Conservation (phyloP, 2,329 filamentous ascomycete species). For the Pseudopyrenochaeta lycopersici region DNA sequence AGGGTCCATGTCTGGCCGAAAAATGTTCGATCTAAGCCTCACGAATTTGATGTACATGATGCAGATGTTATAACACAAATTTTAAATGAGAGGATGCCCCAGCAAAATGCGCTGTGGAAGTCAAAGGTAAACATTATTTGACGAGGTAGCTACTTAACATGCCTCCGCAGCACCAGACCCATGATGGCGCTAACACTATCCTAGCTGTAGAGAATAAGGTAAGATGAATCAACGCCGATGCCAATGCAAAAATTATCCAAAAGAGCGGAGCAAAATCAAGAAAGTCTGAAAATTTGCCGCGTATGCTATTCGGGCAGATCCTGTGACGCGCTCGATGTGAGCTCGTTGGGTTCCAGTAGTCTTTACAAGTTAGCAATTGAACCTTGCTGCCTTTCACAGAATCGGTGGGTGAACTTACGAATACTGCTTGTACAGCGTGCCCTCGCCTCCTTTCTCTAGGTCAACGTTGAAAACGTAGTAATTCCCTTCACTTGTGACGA, state of each 20-base stretch:
- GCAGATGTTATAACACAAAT: too few relatives aligned
- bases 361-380: slow-evolving; percentile 31
- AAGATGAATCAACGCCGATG: slow-evolving; percentile 32
- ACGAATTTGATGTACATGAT: not conserved
- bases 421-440: slow-evolving; percentile 88
- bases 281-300: not conserved
- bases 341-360: slow-evolving; percentile 47
- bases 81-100: too few relatives aligned
- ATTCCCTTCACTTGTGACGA: slow-evolving; percentile 92
- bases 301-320: slow-evolving; percentile 38
- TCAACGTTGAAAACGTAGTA: slow-evolving; percentile 97
- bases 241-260: slow-evolving; percentile 37
- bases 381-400: not conserved
- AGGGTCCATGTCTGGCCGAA: slow-evolving; percentile 4
- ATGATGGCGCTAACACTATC: slow-evolving; percentile 3
- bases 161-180: not conserved
- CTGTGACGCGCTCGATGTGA: slow-evolving; percentile 39
- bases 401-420: slow-evolving; percentile 69
- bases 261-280: not conserved
- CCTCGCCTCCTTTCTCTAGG: slow-evolving; percentile 92
- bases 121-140: too few relatives aligned
- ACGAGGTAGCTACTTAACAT: too few relatives aligned
- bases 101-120: too few relatives aligned
- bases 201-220: slow-evolving; percentile 34
- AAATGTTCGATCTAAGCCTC: slow-evolving; percentile 12